Evolutionary conservation across 2,329 filamentous ascomycete genomes (phyloP).

Genomic region (Paraphoma chrysanthemicola): DNA sequence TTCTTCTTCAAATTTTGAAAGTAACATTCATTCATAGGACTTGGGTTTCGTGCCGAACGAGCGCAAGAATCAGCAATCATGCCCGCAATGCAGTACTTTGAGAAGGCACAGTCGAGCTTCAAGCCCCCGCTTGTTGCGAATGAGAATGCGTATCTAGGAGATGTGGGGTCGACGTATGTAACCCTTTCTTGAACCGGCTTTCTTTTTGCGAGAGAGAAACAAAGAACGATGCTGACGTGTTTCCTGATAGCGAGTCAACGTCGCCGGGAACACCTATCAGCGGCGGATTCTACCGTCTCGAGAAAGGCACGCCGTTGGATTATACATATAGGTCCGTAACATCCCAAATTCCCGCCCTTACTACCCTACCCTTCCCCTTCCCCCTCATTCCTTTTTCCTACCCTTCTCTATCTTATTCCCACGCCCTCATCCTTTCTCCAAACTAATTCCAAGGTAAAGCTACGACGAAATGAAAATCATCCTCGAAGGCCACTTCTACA

Average conservation of each 20-base stretch:
- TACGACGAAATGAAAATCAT: conserved; percentile 81
- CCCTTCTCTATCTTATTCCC: background rate
- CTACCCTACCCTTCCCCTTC: background rate
- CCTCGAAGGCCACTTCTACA: conserved; percentile 70
- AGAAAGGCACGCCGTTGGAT: conserved; percentile 70
- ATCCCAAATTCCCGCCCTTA: background rate
- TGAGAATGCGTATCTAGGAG: conserved; percentile 72
- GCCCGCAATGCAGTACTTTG: conserved; percentile 58
- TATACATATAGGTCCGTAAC: conserved; percentile 62
- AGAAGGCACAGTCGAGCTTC: conserved; percentile 65
- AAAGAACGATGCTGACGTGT: too few relatives aligned
- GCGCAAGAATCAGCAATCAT: conserved; percentile 2
- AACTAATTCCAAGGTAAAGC: conserved; percentile 32
- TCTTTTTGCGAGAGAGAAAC: background rate
- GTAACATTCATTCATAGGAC: background rate
- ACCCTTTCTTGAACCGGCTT: background rate
- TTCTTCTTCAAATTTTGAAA: background rate
- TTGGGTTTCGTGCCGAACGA: background rate
- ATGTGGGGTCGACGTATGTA: conserved; percentile 63
- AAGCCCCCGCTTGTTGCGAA: conserved; percentile 71
- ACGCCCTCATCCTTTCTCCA: background rate
- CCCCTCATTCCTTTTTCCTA: background rate
- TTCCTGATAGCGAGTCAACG: conserved; percentile 55
- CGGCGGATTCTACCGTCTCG: conserved; percentile 70
- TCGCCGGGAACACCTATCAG: conserved; percentile 67